Evolutionary conservation across 2,329 filamentous ascomycete species (phyloP).

Genomic region (Trematosphaeria pertusa): DNA sequence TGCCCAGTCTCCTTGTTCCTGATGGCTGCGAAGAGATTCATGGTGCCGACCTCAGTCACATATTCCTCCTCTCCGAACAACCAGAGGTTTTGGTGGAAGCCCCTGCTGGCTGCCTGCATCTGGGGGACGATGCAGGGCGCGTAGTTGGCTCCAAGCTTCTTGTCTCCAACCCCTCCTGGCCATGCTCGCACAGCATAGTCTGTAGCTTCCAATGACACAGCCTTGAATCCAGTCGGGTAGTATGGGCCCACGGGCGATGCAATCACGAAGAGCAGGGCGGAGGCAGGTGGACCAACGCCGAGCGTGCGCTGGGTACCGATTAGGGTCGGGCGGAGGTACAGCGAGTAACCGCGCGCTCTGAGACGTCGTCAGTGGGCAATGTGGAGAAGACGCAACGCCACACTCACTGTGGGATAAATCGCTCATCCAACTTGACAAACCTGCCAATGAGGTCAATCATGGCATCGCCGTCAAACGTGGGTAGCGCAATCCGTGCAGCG

Average conservation of each 20-base stretch:
- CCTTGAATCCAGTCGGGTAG: conserved; percentile 98
- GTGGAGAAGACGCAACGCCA: background rate
- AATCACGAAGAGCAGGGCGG: conserved; percentile 91
- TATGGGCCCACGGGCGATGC: conserved; percentile 96
- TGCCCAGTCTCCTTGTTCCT: conserved; percentile 86
- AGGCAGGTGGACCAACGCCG: conserved; percentile 89
- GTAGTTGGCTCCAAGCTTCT: conserved; percentile 98
- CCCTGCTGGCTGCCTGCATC: conserved; percentile 85
- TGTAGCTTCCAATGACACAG: conserved; percentile 91
- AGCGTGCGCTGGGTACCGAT: conserved; percentile 96
- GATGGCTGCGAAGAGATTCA: conserved; percentile 95
- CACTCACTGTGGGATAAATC: conserved; percentile 82
- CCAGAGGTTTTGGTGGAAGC: conserved; percentile 99
- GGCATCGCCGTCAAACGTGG: conserved; percentile 77
- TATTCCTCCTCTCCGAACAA: conserved; percentile 95
- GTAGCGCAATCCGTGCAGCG: conserved; percentile 87
- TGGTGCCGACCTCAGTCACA: conserved; percentile 96
- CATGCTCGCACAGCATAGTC: conserved; percentile 96
- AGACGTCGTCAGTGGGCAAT: conserved; percentile 14
- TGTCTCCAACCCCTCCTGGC: conserved; percentile 97
- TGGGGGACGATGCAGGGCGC: conserved; percentile 99
- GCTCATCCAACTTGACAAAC: conserved; percentile 80
- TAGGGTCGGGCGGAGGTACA: conserved; percentile 95
- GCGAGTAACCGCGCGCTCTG: conserved; percentile 79
- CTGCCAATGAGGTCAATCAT: conserved; percentile 83